phyloP scores from a whole-genome alignment of 306 rosid genomes.

The Trifolium repens region DNA sequence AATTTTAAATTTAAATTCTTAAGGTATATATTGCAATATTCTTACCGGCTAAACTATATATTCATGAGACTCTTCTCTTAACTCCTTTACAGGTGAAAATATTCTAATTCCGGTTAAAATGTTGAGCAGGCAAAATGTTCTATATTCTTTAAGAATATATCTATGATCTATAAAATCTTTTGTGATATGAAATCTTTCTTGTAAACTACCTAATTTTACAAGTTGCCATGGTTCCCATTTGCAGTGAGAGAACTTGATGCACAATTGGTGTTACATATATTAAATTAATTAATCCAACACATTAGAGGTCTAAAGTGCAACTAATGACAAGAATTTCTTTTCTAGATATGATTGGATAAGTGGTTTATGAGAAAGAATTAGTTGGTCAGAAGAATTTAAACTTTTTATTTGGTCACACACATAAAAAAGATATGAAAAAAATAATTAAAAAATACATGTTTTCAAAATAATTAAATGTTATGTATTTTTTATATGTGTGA shows the following conservation, averaged over 20 bases:
- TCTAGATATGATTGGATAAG: neutral
- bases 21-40: no score
- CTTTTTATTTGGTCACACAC: no score
- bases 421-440: no score
- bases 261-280: slow-evolving; percentile 6
- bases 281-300: slow-evolving; percentile 2
- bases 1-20: no score
- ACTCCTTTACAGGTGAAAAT: no score
- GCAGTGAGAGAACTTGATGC: slow-evolving; percentile 1
- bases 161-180: neutral
- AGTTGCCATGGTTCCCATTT: slow-evolving; percentile 6
- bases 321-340: neutral
- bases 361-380: neutral
- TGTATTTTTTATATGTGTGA: no score
- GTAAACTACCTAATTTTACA: neutral
- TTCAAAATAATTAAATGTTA: no score
- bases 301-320: neutral
- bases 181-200: slow-evolving; percentile 13
- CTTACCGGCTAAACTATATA: no score
- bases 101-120: no score
- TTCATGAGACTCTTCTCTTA: no score
- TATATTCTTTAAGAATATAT: neutral
- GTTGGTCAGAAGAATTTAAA: no score
- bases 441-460: no score
- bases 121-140: neutral